These are phyloP conservation scores for Botrytis hyacinthi DNA, from an alignment of 2,329 filamentous ascomycete species.

Conservation along the genomic window DNA sequence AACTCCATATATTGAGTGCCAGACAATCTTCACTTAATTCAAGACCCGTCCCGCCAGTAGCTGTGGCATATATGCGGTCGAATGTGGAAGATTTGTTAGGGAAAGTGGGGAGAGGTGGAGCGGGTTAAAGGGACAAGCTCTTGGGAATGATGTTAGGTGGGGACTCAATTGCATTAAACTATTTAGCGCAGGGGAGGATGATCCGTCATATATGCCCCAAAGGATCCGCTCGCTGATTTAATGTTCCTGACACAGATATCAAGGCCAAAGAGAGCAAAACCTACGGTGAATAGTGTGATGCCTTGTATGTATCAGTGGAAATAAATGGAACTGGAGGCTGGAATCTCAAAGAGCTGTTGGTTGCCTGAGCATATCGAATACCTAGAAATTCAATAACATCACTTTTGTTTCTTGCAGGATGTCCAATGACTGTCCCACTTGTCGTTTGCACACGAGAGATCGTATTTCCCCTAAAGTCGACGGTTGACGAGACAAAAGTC, in stretches of 20 bases:
- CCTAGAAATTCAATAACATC: conserved; percentile 41
- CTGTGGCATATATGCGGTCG: conserved; percentile 8
- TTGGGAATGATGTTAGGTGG: conserved; percentile 2
- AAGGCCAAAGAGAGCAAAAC: neutral
- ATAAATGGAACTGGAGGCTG: conserved; percentile 24
- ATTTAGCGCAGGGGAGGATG: no score
- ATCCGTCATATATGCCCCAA: neutral
- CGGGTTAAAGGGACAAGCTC: conserved; percentile 3
- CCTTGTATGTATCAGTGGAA: neutral
- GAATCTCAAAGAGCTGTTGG: conserved; percentile 42
- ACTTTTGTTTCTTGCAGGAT: conserved; percentile 26
- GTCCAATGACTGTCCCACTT: conserved; percentile 34
- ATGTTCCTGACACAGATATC: neutral
- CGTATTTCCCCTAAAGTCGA: no score
- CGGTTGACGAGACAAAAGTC: neutral
- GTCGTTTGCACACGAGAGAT: conserved; percentile 26
- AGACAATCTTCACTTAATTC: conserved; percentile 41
- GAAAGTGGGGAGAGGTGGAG: neutral
- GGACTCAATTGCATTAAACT: neutral
- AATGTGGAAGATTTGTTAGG: conserved; percentile 1
- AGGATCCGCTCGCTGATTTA: neutral
- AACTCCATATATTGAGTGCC: conserved; percentile 42
- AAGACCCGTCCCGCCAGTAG: neutral
- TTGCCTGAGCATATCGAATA: conserved; percentile 43
- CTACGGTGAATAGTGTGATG: neutral